These are phyloP conservation scores for Neophaeococcomyces aloes DNA, from an alignment of 2,329 filamentous ascomycete genomes.

Conservation along the genomic window DNA sequence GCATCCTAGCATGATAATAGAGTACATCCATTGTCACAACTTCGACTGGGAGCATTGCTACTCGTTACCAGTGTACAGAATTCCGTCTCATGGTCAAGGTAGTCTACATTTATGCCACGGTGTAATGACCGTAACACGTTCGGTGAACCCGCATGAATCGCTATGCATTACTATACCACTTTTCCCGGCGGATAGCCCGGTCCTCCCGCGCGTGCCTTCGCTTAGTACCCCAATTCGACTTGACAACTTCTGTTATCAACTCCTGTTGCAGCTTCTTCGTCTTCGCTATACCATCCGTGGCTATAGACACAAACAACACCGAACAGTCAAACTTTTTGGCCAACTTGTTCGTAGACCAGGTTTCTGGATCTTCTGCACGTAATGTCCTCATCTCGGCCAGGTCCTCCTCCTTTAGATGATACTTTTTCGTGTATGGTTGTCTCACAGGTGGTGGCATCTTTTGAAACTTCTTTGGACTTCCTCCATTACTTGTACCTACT, in stretches of 20 bases:
- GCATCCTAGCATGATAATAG: no score
- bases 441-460: constrained; percentile 42
- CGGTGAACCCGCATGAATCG: background rate
- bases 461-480: constrained; percentile 17
- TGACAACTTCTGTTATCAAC: constrained; percentile 42
- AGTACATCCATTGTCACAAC: background rate
- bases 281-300: constrained; percentile 41
- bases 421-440: constrained; percentile 45
- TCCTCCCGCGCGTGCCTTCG: constrained; percentile 53
- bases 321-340: constrained; percentile 55
- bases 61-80: no score
- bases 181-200: constrained; percentile 46
- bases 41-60: no score
- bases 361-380: constrained; percentile 44
- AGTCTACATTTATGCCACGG: background rate
- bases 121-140: no score
- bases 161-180: constrained; percentile 51
- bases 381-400: constrained; percentile 50
- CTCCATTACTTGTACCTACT: constrained; percentile 21
- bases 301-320: constrained; percentile 51
- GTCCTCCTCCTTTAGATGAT: constrained; percentile 48
- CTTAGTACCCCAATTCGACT: constrained; percentile 50
- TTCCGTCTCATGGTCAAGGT: background rate
- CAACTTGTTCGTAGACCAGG: constrained; percentile 49
- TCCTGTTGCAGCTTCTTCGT: constrained; percentile 40